A percentile compares a stretch with the other conserved stretches of the same genome.
phyloP scores from a whole-genome alignment of 257 asterid species.

The Voacanga thouarsii region DNA sequence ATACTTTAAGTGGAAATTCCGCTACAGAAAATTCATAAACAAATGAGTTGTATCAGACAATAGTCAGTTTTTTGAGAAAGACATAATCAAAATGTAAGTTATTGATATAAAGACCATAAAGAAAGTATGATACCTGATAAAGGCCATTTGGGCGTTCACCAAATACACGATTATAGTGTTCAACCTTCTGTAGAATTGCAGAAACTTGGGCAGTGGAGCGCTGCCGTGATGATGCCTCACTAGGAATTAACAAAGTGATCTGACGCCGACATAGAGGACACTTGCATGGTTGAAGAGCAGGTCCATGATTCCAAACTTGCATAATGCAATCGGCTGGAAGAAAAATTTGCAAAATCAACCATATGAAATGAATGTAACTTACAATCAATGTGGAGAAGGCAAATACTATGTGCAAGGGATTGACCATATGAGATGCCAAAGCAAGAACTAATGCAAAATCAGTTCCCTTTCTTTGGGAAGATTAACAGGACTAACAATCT shows the following conservation, averaged over 20 bases:
- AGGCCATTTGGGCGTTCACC: slow-evolving; percentile 58
- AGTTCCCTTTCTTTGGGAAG: neutral
- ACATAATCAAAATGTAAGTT: neutral
- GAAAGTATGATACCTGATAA: slow-evolving; percentile 54
- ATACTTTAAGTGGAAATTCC: too few species aligned
- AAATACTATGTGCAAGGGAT: neutral
- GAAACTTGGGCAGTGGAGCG: slow-evolving; percentile 37
- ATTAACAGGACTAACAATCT: neutral
- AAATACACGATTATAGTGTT: slow-evolving; percentile 70
- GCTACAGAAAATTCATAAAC: too few species aligned
- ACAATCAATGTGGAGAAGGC: neutral
- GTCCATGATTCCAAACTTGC: slow-evolving; percentile 80
- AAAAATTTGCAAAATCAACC: slow-evolving; percentile 8
- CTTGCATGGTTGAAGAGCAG: slow-evolving; percentile 78
- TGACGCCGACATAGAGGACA: slow-evolving; percentile 93
- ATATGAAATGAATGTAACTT: neutral
- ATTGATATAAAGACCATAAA: neutral
- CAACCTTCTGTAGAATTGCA: slow-evolving; percentile 56
- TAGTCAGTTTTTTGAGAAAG: neutral
- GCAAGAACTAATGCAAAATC: neutral
- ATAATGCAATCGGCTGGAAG: slow-evolving; percentile 66
- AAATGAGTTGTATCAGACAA: neutral
- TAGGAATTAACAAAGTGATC: slow-evolving; percentile 84
- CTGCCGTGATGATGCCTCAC: slow-evolving; percentile 55
- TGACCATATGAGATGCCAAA: neutral